Percentiles rank a stretch among this genome's conserved stretches.
phyloP scores from a whole-genome alignment of 2,329 filamentous ascomycete species.

The Xylariaceae sp. region DNA sequence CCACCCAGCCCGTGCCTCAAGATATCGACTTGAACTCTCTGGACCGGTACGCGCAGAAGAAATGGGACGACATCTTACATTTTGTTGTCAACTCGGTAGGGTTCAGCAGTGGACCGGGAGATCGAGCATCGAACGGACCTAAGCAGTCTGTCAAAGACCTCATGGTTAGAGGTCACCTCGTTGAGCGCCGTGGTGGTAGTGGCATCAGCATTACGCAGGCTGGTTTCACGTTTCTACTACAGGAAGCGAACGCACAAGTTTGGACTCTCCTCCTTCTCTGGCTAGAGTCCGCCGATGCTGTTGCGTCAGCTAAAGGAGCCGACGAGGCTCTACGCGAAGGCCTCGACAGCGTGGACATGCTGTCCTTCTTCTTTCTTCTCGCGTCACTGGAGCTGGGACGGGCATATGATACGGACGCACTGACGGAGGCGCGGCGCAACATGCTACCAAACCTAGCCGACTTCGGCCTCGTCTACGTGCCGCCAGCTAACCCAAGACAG shows the following conservation, averaged over 20 bases:
- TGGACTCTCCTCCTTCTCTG: slow-evolving; percentile 94
- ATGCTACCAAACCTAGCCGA: slow-evolving; percentile 89
- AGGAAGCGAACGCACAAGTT: slow-evolving; percentile 93
- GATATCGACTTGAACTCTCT: slow-evolving; percentile 66
- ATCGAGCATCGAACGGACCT: slow-evolving; percentile 43
- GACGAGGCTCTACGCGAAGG: slow-evolving; percentile 42
- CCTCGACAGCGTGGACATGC: slow-evolving; percentile 86
- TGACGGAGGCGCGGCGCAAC: slow-evolving; percentile 74
- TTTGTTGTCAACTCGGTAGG: slow-evolving; percentile 82
- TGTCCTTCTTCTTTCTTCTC: slow-evolving; percentile 93
- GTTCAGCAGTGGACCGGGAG: slow-evolving; percentile 34
- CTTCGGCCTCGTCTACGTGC: slow-evolving; percentile 84
- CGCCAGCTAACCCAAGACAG: slow-evolving; percentile 50
- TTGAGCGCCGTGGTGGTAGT: slow-evolving; percentile 51
- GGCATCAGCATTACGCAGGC: slow-evolving; percentile 77
- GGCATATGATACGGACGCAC: slow-evolving; percentile 79
- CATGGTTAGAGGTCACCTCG: slow-evolving; percentile 72
- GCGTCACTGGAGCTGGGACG: slow-evolving; percentile 88
- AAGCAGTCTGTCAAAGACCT: slow-evolving; percentile 80
- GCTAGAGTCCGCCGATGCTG: slow-evolving; percentile 70
- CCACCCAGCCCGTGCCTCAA: slow-evolving; percentile 54
- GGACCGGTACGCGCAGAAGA: slow-evolving; percentile 76
- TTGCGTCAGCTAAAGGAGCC: slow-evolving; percentile 36
- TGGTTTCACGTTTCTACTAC: slow-evolving; percentile 89
- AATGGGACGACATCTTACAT: slow-evolving; percentile 95